These are phyloP conservation scores for Cordyceps tenuipes DNA, from an alignment of 2,329 filamentous ascomycete species.

Conservation along the genomic window DNA sequence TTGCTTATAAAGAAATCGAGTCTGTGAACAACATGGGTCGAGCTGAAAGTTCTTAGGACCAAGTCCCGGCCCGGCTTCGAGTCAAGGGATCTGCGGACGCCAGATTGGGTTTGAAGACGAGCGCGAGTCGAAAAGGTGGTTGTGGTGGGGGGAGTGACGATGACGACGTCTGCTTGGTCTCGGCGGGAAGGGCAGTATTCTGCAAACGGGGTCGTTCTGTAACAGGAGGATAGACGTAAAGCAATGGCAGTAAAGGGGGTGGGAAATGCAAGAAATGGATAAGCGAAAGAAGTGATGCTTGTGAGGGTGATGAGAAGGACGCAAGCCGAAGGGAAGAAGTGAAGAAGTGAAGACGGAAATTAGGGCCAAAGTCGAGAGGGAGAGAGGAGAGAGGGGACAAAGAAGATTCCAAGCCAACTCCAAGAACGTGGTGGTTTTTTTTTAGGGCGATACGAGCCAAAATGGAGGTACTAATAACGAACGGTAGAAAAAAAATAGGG, in stretches of 20 bases:
- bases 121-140: neutral
- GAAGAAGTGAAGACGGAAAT: neutral
- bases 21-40: neutral
- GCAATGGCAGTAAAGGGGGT: neutral
- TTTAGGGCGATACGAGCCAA: slow-evolving; percentile 7
- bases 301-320: neutral
- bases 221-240: neutral
- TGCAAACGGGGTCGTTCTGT: neutral
- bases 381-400: slow-evolving; percentile 3
- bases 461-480: too few relatives aligned
- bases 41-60: slow-evolving; percentile 1
- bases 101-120: neutral
- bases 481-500: too few relatives aligned
- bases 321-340: neutral
- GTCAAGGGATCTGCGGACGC: neutral
- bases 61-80: neutral
- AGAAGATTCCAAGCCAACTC: slow-evolving; percentile 7
- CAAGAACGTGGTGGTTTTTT: neutral
- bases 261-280: neutral
- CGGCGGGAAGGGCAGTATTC: neutral
- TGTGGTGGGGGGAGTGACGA: slow-evolving; percentile 10
- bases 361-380: neutral
- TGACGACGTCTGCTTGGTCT: slow-evolving; percentile 10
- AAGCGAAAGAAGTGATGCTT: slow-evolving; percentile 3
- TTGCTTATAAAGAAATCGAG: neutral